Evolutionary conservation across 305 asterid species (phyloP), one percentile per base, ranked within the genome.

Genomic region (Fraxinus angustifolia): DNA sequence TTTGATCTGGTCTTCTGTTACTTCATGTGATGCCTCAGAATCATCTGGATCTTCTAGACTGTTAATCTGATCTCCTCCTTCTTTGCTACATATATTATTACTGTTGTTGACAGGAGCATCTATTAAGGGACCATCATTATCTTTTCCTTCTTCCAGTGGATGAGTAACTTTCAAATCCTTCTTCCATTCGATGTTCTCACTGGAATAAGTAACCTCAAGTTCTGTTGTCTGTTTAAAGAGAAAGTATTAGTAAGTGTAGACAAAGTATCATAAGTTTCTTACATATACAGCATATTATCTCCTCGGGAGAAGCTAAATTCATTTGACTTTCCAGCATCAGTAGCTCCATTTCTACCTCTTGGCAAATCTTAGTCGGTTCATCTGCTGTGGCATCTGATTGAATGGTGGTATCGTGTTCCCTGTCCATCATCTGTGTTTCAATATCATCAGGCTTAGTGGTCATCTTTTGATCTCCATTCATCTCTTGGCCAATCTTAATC

Each of bases 351-450:
- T 48, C 34, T 77, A 82, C 83, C 81, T 72, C 84, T 53, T 60
- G 70, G 75, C 40, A 67, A 17, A 76, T 67, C 81, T 7, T 26
- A 19, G 16, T 35, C 28, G 35, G 26, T 75, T 80, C 81, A 80
- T 87, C 83, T n/a, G 76, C 80, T 31, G 56, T 82, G 38, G 48
- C 81, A 16, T 76, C 73, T 33, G 84, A 68, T 48, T 76, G 80
- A 68, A 76, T 33, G 21, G 23, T 38, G 45, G 36, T 67, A 36
- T 50, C 62, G 14, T 87, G 40, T 34, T 78, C 75, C 48, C 65
- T 45, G 26, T 82, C 83, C 48, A 56, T 14, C 53, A 35, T 72
- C 23, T 78, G 78, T 12, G 45, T 56, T 19, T 78, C 80, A 81
- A 34, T 70, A 75, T 78, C 86, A 50, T 79, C 76, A 31, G 73